Conservation (phyloP, 164 flowering plant species). For the Chimonanthus salicifolius region DNA sequence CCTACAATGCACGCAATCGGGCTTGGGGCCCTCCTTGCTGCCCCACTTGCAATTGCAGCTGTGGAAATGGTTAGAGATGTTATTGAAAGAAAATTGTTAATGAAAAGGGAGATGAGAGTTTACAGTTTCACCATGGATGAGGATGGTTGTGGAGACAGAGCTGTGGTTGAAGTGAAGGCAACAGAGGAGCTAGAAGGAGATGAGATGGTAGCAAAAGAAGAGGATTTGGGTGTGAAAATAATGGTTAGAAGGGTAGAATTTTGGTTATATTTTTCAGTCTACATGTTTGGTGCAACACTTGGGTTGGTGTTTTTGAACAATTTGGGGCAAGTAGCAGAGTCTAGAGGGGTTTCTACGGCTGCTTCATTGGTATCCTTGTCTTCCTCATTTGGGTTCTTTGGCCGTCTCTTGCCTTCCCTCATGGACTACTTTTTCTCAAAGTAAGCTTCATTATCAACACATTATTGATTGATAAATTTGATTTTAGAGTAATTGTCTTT, state of each 20-base stretch:
- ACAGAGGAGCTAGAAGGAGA: not conserved
- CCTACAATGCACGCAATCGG: conserved; percentile 3
- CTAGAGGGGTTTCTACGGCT: conserved; percentile 50
- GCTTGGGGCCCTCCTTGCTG: conserved; percentile 4
- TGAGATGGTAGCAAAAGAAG: conserved; percentile 19
- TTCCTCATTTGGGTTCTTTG: conserved; percentile 83
- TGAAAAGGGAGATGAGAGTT: conserved; percentile 2
- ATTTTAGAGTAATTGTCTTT: no score
- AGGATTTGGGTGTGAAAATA: conserved; percentile 50
- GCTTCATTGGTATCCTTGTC: conserved; percentile 73
- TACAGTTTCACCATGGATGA: conserved; percentile 1
- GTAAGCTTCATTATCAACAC: conserved; percentile 23
- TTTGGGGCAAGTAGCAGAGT: conserved; percentile 88
- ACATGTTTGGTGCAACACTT: conserved; percentile 69
- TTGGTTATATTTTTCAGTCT: conserved; percentile 81
- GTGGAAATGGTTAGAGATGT: not conserved
- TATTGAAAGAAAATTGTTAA: conserved; percentile 15
- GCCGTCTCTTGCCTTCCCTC: conserved; percentile 78
- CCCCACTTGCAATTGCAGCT: conserved; percentile 5
- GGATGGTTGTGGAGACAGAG: not conserved
- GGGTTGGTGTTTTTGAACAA: conserved; percentile 82
- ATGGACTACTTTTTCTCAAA: conserved; percentile 46
- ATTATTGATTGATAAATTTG: not conserved
- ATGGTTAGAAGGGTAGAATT: conserved; percentile 68
- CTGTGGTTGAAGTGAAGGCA: not conserved